Conservation (phyloP, 2,329 filamentous ascomycete genomes). For the Calonectria hawksworthii region DNA sequence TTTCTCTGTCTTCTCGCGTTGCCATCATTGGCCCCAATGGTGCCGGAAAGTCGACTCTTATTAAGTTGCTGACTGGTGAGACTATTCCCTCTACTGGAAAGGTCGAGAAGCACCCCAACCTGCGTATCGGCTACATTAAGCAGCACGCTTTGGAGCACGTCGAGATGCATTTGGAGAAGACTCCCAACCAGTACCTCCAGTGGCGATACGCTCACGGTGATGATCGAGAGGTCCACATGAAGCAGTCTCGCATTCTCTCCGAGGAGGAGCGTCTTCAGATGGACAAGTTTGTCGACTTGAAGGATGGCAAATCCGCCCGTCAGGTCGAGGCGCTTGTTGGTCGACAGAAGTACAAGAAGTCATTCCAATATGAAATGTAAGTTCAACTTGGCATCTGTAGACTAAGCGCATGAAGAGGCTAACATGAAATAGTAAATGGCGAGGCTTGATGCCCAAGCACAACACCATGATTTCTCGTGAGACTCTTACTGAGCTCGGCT, state of each 20-base stretch:
- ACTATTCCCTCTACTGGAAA: constrained; percentile 85
- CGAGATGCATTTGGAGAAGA: constrained; percentile 99
- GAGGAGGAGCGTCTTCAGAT: constrained; percentile 90
- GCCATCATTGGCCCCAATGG: constrained; percentile 98
- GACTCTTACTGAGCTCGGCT: constrained; percentile 87
- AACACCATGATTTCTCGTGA: constrained; percentile 95
- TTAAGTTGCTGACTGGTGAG: constrained; percentile 97
- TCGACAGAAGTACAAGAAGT: constrained; percentile 99
- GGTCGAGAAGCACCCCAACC: constrained; percentile 98
- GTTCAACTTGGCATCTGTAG: constrained; percentile 45
- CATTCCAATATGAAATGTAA: constrained; percentile 96
- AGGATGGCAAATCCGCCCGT: constrained; percentile 82
- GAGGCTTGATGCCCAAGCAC: constrained; percentile 87
- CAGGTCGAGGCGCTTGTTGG: constrained; percentile 92
- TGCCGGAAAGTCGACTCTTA: constrained; percentile 97
- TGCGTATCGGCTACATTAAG: constrained; percentile 99
- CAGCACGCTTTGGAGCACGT: constrained; percentile 99
- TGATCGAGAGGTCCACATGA: constrained; percentile 96
- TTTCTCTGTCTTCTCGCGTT: constrained; percentile 90
- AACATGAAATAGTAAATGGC: constrained; percentile 80
- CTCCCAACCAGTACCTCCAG: constrained; percentile 97
- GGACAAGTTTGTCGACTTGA: constrained; percentile 89
- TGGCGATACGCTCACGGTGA: constrained; percentile 99
- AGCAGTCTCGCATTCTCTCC: constrained; percentile 93
- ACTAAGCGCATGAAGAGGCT: constrained; percentile 34